phyloP scores from a whole-genome alignment of 2,329 filamentous ascomycete genomes.

The Monilinia laxa region DNA sequence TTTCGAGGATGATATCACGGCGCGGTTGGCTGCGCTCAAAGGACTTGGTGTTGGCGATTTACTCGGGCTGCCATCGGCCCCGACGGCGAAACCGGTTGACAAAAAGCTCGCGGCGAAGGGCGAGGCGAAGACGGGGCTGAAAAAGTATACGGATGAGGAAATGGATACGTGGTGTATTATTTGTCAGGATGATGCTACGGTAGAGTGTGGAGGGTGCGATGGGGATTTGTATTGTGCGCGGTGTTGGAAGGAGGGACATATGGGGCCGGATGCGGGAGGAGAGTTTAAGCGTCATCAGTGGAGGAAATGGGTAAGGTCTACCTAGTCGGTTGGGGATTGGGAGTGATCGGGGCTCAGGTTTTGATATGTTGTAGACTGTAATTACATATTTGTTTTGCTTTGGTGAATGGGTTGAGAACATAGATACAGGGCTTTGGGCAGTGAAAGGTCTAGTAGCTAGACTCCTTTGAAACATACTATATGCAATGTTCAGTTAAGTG shows the following conservation, averaged over 20 bases:
- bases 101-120: conserved; percentile 22
- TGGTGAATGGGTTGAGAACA: not conserved
- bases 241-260: conserved; percentile 82
- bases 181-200: conserved; percentile 73
- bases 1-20: conserved; percentile 36
- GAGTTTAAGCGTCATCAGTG: conserved; percentile 71
- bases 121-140: conserved; percentile 22
- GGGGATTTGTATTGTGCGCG: conserved; percentile 70
- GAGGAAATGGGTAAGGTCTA: conserved; percentile 53
- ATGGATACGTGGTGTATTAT: conserved; percentile 78
- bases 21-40: conserved; percentile 37
- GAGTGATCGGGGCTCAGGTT: not conserved
- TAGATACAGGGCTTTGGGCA: not conserved
- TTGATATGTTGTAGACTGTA: not conserved
- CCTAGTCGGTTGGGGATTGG: conserved; percentile 13
- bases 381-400: not conserved
- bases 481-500: not conserved
- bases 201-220: conserved; percentile 72
- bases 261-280: conserved; percentile 64
- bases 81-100: conserved; percentile 34
- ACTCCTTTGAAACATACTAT: not conserved
- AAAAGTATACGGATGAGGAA: conserved; percentile 64
- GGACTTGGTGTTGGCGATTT: conserved; percentile 25
- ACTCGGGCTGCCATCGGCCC: conserved; percentile 38
- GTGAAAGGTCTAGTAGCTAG: not conserved